A percentile compares a stretch with the other conserved stretches of the same genome.
These are phyloP conservation scores for Rehmannia glutinosa DNA, from an alignment of 257 asterid genomes.

Conservation along the genomic window DNA sequence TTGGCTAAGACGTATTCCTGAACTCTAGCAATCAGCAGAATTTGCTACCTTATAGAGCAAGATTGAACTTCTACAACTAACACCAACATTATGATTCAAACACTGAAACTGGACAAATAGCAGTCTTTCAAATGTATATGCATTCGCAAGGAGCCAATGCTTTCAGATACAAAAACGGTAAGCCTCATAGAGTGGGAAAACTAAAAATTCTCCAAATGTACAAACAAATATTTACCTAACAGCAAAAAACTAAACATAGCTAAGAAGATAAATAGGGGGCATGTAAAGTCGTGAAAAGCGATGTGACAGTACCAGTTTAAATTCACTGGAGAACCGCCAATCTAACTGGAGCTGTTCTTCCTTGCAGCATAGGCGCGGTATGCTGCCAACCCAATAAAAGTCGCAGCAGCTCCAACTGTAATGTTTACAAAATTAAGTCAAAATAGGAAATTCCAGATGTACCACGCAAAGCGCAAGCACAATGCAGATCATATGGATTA, in stretches of 20 bases:
- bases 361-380: slow-evolving; percentile 76
- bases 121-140: background rate
- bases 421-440: slow-evolving; percentile 19
- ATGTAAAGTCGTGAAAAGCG: background rate
- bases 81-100: background rate
- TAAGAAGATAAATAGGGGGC: background rate
- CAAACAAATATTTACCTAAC: background rate
- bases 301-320: slow-evolving; percentile 6
- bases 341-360: slow-evolving; percentile 62
- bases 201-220: background rate
- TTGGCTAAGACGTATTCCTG: background rate
- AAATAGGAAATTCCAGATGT: background rate
- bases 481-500: background rate
- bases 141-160: slow-evolving; percentile 7
- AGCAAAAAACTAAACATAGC: background rate
- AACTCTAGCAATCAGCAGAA: slow-evolving; percentile 5
- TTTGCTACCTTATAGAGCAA: background rate
- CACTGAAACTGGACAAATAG: slow-evolving; percentile 2
- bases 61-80: background rate
- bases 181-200: background rate
- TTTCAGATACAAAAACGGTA: background rate
- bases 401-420: slow-evolving; percentile 89
- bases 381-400: slow-evolving; percentile 80
- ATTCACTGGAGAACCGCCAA: slow-evolving; percentile 21
- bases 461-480: background rate